Base-by-base conservation (phyloP, 148 eudicot species). In the Limonium bicolor region DNA sequence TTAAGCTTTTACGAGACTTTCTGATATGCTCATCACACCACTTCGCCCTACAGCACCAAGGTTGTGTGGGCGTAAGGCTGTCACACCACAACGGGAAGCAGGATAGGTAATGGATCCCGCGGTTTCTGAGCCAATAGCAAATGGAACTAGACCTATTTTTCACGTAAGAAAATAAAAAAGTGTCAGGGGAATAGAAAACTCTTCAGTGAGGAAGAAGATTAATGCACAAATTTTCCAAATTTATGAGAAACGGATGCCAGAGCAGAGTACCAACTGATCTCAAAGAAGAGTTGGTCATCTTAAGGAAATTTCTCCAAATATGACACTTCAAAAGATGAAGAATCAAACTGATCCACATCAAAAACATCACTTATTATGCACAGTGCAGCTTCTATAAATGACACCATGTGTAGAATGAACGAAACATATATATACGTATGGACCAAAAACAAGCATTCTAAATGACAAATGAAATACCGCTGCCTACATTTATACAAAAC, bases 61-160 rank as follows among this genome's bases (percentile, higher is more conserved):
- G 44, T 80, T 76, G n/a, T n/a, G n/a, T 12, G 94, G 96, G 20
- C 94, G 74, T 61, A 87, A 56, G 23, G 94, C 94, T 34, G 94
- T 73, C 48, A 79, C 80, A 7, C 94, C 96, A 64, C 96, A 87
- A 20, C 94, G 80, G 48, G 96, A 63, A 50, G 94, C 81, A 53
- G 94, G 94, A 51, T 70, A 83, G 49, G 83, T 76, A 20, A 87
- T 70, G 13, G 96, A 87, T 28, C 96, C 96, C 16, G 74, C 82
- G 33, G 94, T 87, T 61, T 82, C 96, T 5, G 94, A 87, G 31
- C 96, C 96, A 69, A 87, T 87, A 24, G 96, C 82, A 67, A 82
- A 82, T n/a, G 94, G 85, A 49, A 87, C 78, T 80, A 87, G 47
- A 47, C 87, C 94, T 83, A n/a, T n/a, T n/a, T n/a, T n/a, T n/a